A percentile compares a stretch with the other conserved stretches of the same genome.
phyloP scores from a whole-genome alignment of 2,329 filamentous ascomycete species.

The Fusarium concolor region DNA sequence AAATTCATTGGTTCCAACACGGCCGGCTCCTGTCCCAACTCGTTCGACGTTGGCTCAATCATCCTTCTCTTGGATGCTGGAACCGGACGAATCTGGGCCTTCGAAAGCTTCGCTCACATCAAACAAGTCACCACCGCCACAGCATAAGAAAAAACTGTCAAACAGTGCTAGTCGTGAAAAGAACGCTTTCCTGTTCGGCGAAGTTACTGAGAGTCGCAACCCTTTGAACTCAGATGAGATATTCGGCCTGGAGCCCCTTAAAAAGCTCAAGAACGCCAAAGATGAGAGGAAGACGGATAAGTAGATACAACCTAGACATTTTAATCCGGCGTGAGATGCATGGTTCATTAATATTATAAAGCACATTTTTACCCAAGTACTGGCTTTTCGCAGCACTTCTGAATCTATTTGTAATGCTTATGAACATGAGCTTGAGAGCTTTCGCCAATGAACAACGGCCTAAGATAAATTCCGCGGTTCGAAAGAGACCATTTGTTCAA shows the following conservation, averaged over 20 bases:
- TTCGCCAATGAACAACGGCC: not conserved
- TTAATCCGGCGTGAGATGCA: not conserved
- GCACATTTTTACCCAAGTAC: not conserved
- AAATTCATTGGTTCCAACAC: constrained; percentile 15
- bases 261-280: constrained; percentile 42
- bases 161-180: constrained; percentile 63
- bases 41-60: constrained; percentile 78
- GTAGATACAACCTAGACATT: not conserved
- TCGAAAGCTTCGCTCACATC: constrained; percentile 39
- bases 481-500: not conserved
- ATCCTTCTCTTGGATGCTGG: constrained; percentile 84
- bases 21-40: constrained; percentile 61
- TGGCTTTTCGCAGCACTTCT: too few relatives aligned
- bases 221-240: constrained; percentile 60
- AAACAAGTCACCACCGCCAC: constrained; percentile 49
- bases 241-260: constrained; percentile 66
- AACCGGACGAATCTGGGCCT: constrained; percentile 59
- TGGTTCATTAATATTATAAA: constrained; percentile 2
- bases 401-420: not conserved
- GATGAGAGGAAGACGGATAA: not conserved
- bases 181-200: constrained; percentile 71
- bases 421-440: too few relatives aligned
- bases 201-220: constrained; percentile 56
- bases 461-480: not conserved
- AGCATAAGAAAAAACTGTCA: constrained; percentile 56